phyloP scores from a whole-genome alignment of 2,329 filamentous ascomycete species.

The Neospermospora avenae region DNA sequence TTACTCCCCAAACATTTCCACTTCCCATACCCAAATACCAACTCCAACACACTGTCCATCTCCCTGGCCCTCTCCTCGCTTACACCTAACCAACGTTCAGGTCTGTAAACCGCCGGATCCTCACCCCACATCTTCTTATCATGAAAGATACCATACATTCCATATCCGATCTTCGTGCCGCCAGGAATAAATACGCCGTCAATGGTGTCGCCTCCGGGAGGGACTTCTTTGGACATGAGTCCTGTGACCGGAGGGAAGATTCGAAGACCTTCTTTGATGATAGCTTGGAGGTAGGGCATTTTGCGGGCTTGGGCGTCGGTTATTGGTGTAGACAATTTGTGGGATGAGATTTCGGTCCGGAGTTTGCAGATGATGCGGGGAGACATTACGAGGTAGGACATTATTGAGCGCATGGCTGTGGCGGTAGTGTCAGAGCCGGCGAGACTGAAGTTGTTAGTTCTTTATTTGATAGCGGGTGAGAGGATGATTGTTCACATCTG shows the following conservation, averaged over 20 bases:
- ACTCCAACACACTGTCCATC: slow-evolving; percentile 42
- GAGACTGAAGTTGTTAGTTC: slow-evolving; percentile 29
- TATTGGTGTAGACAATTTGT: background rate
- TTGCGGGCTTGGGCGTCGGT: slow-evolving; percentile 15
- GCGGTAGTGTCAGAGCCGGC: slow-evolving; percentile 59
- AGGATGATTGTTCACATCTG: slow-evolving; percentile 18
- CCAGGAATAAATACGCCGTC: slow-evolving; percentile 19
- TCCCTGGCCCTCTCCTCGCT: slow-evolving; percentile 18
- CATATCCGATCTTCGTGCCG: slow-evolving; percentile 21
- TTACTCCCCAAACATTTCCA: slow-evolving; percentile 46
- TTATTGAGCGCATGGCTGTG: slow-evolving; percentile 43
- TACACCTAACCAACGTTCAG: slow-evolving; percentile 47
- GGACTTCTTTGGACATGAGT: slow-evolving; percentile 22
- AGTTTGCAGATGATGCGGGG: slow-evolving; percentile 18
- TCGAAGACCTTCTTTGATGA: slow-evolving; percentile 47
- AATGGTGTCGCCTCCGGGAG: slow-evolving; percentile 18
- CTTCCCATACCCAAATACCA: slow-evolving; percentile 45
- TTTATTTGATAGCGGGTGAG: background rate
- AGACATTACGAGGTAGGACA: slow-evolving; percentile 22
- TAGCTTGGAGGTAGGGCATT: slow-evolving; percentile 48
- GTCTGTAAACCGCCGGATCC: slow-evolving; percentile 42
- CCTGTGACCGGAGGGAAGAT: slow-evolving; percentile 43
- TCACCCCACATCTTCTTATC: slow-evolving; percentile 36
- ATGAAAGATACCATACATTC: slow-evolving; percentile 38
- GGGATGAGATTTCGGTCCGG: slow-evolving; percentile 16